Evolutionary conservation across 441 rosid species (phyloP).

Genomic region (Corymbia citriodora): DNA sequence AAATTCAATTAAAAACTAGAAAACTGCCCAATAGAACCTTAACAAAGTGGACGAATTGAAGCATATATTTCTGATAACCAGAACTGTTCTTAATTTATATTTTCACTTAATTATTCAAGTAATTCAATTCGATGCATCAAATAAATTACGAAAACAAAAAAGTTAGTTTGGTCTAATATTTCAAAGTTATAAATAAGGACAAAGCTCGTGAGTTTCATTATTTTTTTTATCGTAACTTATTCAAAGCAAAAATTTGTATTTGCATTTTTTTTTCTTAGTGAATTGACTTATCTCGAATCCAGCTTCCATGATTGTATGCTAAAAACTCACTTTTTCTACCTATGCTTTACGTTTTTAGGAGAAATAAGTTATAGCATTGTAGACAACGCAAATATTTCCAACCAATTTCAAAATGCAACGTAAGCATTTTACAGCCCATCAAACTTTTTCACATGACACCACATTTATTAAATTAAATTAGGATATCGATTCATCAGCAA

Average conservation of each 20-base stretch:
- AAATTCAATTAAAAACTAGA: neutral
- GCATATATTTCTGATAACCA: neutral
- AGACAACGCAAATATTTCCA: neutral
- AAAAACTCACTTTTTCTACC: neutral
- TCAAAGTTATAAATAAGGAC: neutral
- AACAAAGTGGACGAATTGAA: neutral
- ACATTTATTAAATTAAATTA: neutral
- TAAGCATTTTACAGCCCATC: neutral
- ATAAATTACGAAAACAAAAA: neutral
- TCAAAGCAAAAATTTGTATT: neutral
- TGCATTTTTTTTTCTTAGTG: neutral
- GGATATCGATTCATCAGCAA: neutral
- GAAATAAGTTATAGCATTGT: neutral
- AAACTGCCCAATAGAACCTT: neutral
- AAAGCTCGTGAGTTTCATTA: neutral
- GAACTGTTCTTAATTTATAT: neutral
- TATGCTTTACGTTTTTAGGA: neutral
- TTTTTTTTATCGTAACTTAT: neutral
- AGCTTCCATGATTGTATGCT: neutral
- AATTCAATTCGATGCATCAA: neutral
- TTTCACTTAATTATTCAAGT: neutral
- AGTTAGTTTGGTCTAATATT: neutral
- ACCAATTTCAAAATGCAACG: neutral
- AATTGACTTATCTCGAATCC: neutral
- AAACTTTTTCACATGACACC: neutral